Percentiles rank a stretch among this genome's conserved stretches.
Conservation (phyloP, 2,329 filamentous ascomycete genomes). For the Xylariales sp. region DNA sequence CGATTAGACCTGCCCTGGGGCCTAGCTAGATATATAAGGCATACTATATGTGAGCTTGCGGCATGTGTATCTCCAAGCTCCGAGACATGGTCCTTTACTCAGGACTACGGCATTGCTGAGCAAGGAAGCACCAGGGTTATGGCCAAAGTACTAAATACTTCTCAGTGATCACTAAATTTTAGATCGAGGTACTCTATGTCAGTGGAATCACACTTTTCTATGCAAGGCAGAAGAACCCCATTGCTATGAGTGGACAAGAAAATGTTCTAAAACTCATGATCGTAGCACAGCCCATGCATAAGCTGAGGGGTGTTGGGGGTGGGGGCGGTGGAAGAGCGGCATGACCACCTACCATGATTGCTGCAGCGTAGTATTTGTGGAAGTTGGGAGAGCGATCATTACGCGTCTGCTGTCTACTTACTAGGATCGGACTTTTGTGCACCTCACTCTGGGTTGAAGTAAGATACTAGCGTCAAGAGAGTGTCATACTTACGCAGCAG, state of each 20-base stretch:
- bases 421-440: no score
- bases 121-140: not conserved
- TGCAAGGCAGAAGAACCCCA: not conserved
- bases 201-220: not conserved
- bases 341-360: not conserved
- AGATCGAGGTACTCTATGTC: not conserved
- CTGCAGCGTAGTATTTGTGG: not conserved
- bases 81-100: not conserved
- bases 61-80: not conserved
- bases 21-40: not conserved
- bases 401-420: no score
- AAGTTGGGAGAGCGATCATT: not conserved
- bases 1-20: not conserved
- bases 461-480: no score
- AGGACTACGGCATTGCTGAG: not conserved
- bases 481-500: no score
- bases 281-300: not conserved
- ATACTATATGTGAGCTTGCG: not conserved
- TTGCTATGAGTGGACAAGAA: not conserved
- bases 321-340: not conserved
- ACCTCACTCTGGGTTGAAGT: no score
- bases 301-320: not conserved
- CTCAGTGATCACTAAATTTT: not conserved
- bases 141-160: not conserved
- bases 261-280: not conserved